Conservation (phyloP, 2,329 filamentous ascomycete species). For the Lachnellula suecica region DNA sequence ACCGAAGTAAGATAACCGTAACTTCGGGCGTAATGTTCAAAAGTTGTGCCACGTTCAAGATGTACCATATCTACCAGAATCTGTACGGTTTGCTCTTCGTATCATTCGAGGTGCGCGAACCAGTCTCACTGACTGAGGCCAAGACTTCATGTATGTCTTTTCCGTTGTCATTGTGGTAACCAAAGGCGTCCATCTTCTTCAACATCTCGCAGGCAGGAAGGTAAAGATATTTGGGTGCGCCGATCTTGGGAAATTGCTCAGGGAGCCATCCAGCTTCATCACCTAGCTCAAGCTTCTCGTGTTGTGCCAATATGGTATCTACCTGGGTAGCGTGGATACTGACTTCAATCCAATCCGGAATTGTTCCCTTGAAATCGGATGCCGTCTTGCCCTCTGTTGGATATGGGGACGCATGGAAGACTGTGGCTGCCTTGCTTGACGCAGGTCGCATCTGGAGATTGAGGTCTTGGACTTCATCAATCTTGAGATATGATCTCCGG, state of each 20-base stretch:
- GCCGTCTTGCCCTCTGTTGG: not conserved
- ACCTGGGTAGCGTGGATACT: slow-evolving; percentile 10
- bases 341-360: slow-evolving; percentile 21
- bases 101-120: too few species aligned
- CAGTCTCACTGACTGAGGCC: too few species aligned
- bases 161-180: slow-evolving; percentile 19
- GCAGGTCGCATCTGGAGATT: not conserved
- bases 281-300: slow-evolving; percentile 20
- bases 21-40: too few species aligned
- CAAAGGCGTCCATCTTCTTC: slow-evolving; percentile 23
- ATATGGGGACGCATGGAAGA: slow-evolving; percentile 3
- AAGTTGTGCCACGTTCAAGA: too few species aligned
- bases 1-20: too few species aligned
- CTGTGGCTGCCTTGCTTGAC: not conserved
- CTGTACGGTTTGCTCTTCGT: too few species aligned
- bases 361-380: not conserved
- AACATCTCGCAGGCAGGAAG: slow-evolving; percentile 22
- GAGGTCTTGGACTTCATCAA: slow-evolving; percentile 15
- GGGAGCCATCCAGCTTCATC: slow-evolving; percentile 20
- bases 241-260: slow-evolving; percentile 5
- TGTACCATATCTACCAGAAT: too few species aligned
- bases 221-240: slow-evolving; percentile 12
- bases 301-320: slow-evolving; percentile 14
- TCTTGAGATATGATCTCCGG: slow-evolving; percentile 10
- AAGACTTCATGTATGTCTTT: not conserved